Percentiles rank a stretch among this genome's conserved stretches.
Evolutionary conservation across 345 rosid species (phyloP).

Genomic region (Rhizophora mangle): DNA sequence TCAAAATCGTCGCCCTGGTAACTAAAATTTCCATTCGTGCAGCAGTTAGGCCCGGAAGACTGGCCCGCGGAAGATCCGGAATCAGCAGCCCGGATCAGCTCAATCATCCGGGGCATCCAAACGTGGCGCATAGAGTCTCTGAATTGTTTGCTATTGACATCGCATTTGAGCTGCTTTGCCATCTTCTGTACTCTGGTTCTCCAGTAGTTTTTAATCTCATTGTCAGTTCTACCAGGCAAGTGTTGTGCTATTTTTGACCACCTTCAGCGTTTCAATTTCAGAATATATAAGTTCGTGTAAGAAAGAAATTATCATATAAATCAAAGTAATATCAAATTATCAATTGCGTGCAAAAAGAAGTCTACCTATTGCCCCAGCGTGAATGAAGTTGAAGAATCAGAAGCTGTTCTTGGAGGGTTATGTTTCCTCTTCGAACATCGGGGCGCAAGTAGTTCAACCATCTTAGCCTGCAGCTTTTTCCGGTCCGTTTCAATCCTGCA

Average conservation of each 20-base stretch:
- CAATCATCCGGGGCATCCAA: slow-evolving; percentile 81
- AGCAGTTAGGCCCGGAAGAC: slow-evolving; percentile 14
- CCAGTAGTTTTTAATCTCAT: slow-evolving; percentile 96
- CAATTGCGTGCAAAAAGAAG: neutral
- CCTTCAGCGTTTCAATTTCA: slow-evolving; percentile 24
- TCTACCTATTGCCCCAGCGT: slow-evolving; percentile 90
- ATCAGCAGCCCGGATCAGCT: slow-evolving; percentile 58
- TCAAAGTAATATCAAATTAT: neutral
- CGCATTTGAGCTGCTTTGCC: slow-evolving; percentile 84
- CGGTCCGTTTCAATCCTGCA: slow-evolving; percentile 82
- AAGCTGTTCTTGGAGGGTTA: slow-evolving; percentile 79
- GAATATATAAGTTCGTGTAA: neutral
- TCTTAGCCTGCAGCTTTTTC: slow-evolving; percentile 91
- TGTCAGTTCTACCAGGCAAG: slow-evolving; percentile 90
- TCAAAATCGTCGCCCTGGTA: neutral
- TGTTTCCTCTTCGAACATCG: slow-evolving; percentile 77
- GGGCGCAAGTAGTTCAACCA: slow-evolving; percentile 91
- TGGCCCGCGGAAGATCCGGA: slow-evolving; percentile 28
- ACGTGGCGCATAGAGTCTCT: slow-evolving; percentile 73
- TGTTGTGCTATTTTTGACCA: slow-evolving; percentile 91
- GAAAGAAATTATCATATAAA: neutral
- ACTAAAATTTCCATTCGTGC: neutral
- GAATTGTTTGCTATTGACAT: slow-evolving; percentile 76
- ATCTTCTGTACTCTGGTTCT: slow-evolving; percentile 90
- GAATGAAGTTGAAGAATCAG: slow-evolving; percentile 83